Base-by-base conservation (phyloP, 305 asterid species). In the Fraxinus ornus region DNA sequence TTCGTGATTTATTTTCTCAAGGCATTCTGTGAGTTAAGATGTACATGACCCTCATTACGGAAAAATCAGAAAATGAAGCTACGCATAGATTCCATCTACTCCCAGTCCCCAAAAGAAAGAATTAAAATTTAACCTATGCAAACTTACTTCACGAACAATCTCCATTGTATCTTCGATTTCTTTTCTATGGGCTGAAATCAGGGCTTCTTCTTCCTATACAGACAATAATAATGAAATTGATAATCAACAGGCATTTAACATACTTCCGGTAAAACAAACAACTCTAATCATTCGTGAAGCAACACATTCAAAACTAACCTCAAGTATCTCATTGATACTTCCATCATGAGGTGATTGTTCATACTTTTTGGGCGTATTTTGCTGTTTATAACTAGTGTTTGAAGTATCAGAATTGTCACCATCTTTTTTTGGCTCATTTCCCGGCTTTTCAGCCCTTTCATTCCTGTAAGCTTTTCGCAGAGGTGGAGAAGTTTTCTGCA, bases 81-180 rank as follows among this genome's bases (percentile, higher is more conserved):
- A 55, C 66, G 5, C 19, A 6, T 7, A 55, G 22, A 55, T 55
- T 55, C 66, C 66, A 55, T n/a, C 24, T 19, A 55, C 66, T 55
- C 66, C 66, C 66, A 6, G 66, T 55, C 26, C 66, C 66, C 66
- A 5, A 19, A 64, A 24, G 1, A 24, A 36, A 49, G 79, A 13
- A 57, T n/a, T n/a, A 76, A 70, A 28, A 35, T 19, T 62, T 62
- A 62, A 21, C 32, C 32, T 62, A 62, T 28, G 39, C 75, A 30
- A 78, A 86, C 92, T 88, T 85, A 90, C 98, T 86, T 96, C 99
- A 71, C 99, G 97, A 84, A 96, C 99, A 80, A 94, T 96, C 92
- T 96, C 99, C 98, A 96, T 94, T 72, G 99, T 96, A 83, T 96
- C 99, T 89, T 96, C 98, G 62, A 96, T 96, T 91, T 94, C 97